A percentile compares a stretch with the other conserved stretches of the same genome.
These are phyloP conservation scores for Pulveroboletus sp. DNA, from an alignment of 768 basidiomycete genomes.

Conservation along the genomic window DNA sequence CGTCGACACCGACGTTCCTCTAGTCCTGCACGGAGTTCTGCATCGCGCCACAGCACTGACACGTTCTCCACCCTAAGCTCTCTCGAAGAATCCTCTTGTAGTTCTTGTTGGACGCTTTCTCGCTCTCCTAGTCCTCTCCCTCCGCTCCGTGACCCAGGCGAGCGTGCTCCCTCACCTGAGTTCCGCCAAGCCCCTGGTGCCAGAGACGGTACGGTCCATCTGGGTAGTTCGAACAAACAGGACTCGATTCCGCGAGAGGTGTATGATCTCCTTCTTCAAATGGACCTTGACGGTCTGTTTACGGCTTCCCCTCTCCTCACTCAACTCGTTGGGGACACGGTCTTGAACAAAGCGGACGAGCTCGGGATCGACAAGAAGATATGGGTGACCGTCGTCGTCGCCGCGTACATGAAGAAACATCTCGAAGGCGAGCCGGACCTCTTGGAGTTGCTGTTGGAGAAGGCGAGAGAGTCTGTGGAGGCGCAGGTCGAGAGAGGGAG, in stretches of 20 bases:
- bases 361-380: conserved; percentile 30
- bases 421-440: conserved; percentile 37
- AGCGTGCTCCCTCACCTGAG: conserved; percentile 33
- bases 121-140: conserved; percentile 19
- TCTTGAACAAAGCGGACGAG: conserved; percentile 30
- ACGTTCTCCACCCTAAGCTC: conserved; percentile 50
- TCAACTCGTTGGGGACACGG: conserved; percentile 33
- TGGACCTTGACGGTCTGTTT: conserved; percentile 49
- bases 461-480: conserved; percentile 38
- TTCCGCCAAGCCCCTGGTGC: conserved; percentile 5
- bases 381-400: conserved; percentile 48
- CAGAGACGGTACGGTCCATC: too few relatives aligned
- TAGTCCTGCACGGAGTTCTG: conserved; percentile 1
- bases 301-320: conserved; percentile 27
- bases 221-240: neutral
- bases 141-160: conserved; percentile 19
- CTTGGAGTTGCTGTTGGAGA: conserved; percentile 38
- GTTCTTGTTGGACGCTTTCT: conserved; percentile 30
- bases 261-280: conserved; percentile 35
- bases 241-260: conserved; percentile 24
- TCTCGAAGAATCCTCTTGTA: conserved; percentile 33
- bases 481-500: neutral
- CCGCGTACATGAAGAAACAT: conserved; percentile 41
- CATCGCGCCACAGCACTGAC: conserved; percentile 27
- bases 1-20: conserved; percentile 1